These are phyloP conservation scores for Yamadazyma songkhlaensis DNA, from an alignment of 1,139 yeast genomes.

Conservation along the genomic window DNA sequence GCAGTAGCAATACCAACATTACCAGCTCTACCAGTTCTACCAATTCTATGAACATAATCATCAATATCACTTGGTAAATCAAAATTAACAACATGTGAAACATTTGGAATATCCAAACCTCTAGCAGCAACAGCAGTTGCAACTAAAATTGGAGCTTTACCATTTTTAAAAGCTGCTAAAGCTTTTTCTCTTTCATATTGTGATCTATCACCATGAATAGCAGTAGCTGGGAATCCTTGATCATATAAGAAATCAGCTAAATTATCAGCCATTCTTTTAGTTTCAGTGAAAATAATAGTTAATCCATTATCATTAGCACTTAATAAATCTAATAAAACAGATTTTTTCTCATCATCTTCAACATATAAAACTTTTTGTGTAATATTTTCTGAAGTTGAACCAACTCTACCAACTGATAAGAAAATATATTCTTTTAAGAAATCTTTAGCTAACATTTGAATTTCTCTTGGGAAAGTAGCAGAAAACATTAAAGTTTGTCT, in stretches of 20 bases:
- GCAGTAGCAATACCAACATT: constrained; percentile 98
- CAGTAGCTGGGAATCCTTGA: constrained; percentile 94
- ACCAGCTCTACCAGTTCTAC: constrained; percentile 99
- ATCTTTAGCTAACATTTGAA: constrained; percentile 95
- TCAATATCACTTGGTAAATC: constrained; percentile 96
- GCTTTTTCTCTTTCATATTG: constrained; percentile 98
- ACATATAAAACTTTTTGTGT: constrained; percentile 92
- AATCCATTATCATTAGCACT: constrained; percentile 76
- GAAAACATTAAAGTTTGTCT: constrained; percentile 98
- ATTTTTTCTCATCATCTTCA: constrained; percentile 93
- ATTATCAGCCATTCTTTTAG: constrained; percentile 97
- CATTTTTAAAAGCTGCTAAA: constrained; percentile 80
- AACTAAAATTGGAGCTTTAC: constrained; percentile 87
- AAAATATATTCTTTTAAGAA: constrained; percentile 94
- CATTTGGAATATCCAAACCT: constrained; percentile 99
- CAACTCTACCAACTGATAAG: constrained; percentile 97
- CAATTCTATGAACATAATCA: constrained; percentile 98
- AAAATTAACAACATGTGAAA: constrained; percentile 94
- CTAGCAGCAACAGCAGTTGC: constrained; percentile 99
- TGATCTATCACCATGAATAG: constrained; percentile 98
- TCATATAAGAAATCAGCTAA: constrained; percentile 87
- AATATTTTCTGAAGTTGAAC: constrained; percentile 95
- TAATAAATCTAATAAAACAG: constrained; percentile 85
- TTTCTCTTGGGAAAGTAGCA: constrained; percentile 98
- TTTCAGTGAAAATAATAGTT: constrained; percentile 94